These are phyloP conservation scores for Candida sanyaensis DNA, from an alignment of 1,139 yeast species.

Conservation along the genomic window DNA sequence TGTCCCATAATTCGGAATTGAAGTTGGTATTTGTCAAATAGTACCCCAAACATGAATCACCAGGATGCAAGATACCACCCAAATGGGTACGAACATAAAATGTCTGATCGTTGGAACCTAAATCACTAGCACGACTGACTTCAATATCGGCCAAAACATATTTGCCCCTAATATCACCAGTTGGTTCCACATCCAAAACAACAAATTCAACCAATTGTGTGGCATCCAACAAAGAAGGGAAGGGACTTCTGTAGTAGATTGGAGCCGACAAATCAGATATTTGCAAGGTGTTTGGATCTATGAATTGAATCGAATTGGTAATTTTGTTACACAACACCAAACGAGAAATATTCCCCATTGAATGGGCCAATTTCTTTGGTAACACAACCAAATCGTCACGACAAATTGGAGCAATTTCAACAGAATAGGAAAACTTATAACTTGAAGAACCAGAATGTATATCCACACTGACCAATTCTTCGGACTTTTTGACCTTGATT, in stretches of 20 bases:
- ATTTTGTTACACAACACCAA: conserved; percentile 84
- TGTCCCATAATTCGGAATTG: conserved; percentile 84
- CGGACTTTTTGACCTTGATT: conserved; percentile 80
- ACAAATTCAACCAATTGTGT: conserved; percentile 84
- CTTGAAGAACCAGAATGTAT: conserved; percentile 87
- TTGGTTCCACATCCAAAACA: conserved; percentile 91
- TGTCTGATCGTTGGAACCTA: conserved; percentile 81
- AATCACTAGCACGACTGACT: conserved; percentile 81
- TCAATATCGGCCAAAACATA: conserved; percentile 87
- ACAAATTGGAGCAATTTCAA: conserved; percentile 96
- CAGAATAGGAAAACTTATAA: conserved; percentile 89
- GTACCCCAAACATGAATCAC: conserved; percentile 93
- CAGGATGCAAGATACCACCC: conserved; percentile 93
- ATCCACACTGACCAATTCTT: conserved; percentile 89
- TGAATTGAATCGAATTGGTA: conserved; percentile 78
- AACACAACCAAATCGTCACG: conserved; percentile 92
- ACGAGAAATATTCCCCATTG: conserved; percentile 81
- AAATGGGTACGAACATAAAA: conserved; percentile 85
- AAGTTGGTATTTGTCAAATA: conserved; percentile 80
- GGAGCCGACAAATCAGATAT: conserved; percentile 73
- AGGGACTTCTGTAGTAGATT: conserved; percentile 89
- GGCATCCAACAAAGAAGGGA: conserved; percentile 73
- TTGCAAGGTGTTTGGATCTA: conserved; percentile 83
- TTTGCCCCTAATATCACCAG: conserved; percentile 81
- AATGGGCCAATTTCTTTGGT: conserved; percentile 81